phyloP scores from a whole-genome alignment of 495 filamentous ascomycete genomes.

The Aspergillus haitiensis region DNA sequence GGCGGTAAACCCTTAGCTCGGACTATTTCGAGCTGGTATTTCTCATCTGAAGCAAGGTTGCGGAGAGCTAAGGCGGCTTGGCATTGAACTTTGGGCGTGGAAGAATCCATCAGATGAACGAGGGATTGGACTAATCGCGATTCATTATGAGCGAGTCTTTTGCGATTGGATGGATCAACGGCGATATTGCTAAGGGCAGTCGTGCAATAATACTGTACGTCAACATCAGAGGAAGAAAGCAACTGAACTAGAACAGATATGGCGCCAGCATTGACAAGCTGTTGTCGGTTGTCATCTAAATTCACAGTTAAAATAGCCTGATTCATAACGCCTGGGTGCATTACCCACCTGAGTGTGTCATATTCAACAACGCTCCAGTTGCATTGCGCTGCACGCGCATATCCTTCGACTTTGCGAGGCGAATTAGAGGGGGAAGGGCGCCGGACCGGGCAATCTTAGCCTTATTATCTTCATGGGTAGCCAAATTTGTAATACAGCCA shows the following conservation, averaged over 20 bases:
- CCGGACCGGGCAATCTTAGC: conserved; percentile 96
- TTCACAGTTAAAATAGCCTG: conserved; percentile 7
- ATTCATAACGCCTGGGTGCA: neutral
- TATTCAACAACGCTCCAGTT: conserved; percentile 92
- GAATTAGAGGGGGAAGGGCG: conserved; percentile 84
- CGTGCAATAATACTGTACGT: conserved; percentile 99
- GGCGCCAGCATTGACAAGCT: conserved; percentile 92
- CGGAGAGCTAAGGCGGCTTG: conserved; percentile 92
- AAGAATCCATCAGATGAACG: conserved; percentile 94
- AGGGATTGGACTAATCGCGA: conserved; percentile 86
- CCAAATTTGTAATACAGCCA: conserved; percentile 96
- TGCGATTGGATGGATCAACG: conserved; percentile 86
- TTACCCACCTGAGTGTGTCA: conserved; percentile 95
- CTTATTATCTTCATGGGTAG: conserved; percentile 98
- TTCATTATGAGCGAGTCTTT: conserved; percentile 85
- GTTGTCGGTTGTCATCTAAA: conserved; percentile 94
- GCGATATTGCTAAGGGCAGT: conserved; percentile 98
- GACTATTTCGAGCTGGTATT: conserved; percentile 98
- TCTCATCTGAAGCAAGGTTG: conserved; percentile 96
- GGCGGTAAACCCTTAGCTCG: conserved; percentile 79
- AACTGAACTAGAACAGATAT: conserved; percentile 96
- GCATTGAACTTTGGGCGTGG: conserved; percentile 96
- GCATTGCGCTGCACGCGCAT: conserved; percentile 98
- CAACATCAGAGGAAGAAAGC: conserved; percentile 85
- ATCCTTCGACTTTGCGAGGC: conserved; percentile 93